Evolutionary conservation across 805 yeast species (phyloP), one percentile per base, ranked within the genome.

Genomic region (Cyberlindnera mississippiensis): DNA sequence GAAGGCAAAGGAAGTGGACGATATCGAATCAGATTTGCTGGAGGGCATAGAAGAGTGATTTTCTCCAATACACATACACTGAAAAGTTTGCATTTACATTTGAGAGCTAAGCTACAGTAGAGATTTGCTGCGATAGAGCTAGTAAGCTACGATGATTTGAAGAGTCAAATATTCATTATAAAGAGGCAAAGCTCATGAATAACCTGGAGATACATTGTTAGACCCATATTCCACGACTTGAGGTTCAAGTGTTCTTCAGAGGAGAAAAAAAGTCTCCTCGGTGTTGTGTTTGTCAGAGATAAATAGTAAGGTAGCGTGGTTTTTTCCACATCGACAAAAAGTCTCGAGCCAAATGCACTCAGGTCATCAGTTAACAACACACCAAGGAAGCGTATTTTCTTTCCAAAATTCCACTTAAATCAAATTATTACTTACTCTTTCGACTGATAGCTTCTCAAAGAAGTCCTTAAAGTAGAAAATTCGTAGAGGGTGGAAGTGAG

Each of bases 331-430:
- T 75, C 90, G 89, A 85, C 89, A 73, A 66, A 72, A 74, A 63
- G 85, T 85, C 96, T 88, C 95, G 96, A 89, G 96, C 96, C 96
- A 89, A 89, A 89, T 89, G 96, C 96, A 87, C 96, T 89, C 96
- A 47, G 42, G 54, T 52, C 57, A 52, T 53, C 56, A 49, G 47
- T 24, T 44, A 34, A 22, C 24, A 34, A 27, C 13, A 35, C 14
- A 22, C 18, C 27, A 4, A 19, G 29, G 29, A n/a, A 27, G 14
- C 12, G 16, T 13, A 27, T 11, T 14, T 3, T 10, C 24, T 13
- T 27, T 17, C 15, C 8, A 32, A 6, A 32, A 26, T 13, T 15
- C 24, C 15, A 18, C 10, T 6, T 17, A 19, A n/a, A n/a, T n/a
- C 28, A 20, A 12, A n/a, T 7, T 26, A n/a, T 24, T 16, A 37